Base-by-base conservation (phyloP, 2,329 filamentous ascomycete genomes). In the Daldinia eschscholtzii region DNA sequence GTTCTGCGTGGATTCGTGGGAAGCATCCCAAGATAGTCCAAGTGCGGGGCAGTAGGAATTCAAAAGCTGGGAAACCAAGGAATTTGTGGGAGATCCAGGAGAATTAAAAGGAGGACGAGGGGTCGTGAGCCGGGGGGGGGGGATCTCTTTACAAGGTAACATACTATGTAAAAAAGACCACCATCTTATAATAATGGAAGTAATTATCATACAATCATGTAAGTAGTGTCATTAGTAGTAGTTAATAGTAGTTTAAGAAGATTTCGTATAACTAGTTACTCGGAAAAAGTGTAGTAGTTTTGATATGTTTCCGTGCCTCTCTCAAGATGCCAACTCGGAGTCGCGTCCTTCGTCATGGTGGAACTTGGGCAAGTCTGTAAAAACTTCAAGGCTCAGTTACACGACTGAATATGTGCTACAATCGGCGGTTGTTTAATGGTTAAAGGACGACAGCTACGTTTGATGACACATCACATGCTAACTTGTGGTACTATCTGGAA, bases 51-150 rank as follows among this genome's bases (percentile, higher is more conserved):
- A 70, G 63, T 64, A 46, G 62, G 41, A 58, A 67, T 69, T 61
- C 39, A 65, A 68, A 70, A 70, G 57, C 66, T 64, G 66, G 68
- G 64, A 71, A 71, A 71, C 61, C 67, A 71, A 65, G 67, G 64
- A 69, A 65, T 71, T 46, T 66, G 68, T 71, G 65, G 69, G 61
- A 70, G 62, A 65, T 67, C 67, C 64, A 59, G 55, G 57, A 60
- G 62, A 55, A 69, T 44, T 41, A 64, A 57, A 69, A 59, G 42
- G 56, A 61, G 64, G 68, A 63, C 68, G 68, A 68, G 68, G 68
- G 68, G 65, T 65, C 44, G 52, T 55, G 26, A 64, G 68, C 63
- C 60, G 64, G 64, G 60, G 30, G 30, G 30, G 33, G 70, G 64
- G 61, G 35, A 37, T 55, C 15, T 55, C 12, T 37, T 55, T 37